Evolutionary conservation across 148 eudicot species (phyloP), one percentile per base, ranked within the genome.

Genomic region (Rhododendron molle): DNA sequence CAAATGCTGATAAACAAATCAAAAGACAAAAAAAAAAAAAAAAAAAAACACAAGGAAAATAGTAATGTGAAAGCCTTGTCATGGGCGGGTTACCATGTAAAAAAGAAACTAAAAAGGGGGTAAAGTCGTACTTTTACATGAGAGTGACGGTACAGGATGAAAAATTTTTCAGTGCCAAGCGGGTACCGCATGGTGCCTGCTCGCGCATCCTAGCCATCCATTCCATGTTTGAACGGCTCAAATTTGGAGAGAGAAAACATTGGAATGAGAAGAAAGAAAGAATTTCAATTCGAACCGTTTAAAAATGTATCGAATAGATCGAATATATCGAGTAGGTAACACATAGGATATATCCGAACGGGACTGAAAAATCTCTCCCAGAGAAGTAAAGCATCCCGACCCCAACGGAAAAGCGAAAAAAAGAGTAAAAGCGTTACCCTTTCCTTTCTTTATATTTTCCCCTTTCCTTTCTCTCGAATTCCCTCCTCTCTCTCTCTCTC

Each of bases 361-460:
- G 44, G 7, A 40, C 1, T 40, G 1, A 40, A 40, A 40, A 40
- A 40, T 40, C 44, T 40, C 1, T 0, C 7, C 1, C 0, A 85
- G 90, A 85, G 62, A 81, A 85, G 81, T 82, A 89, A 90, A 90
- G 89, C 85, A 84, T 82, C 91, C 60, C 44, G 44, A 40, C 44
- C 60, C 23, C 83, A 87, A 86, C 88, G 88, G 83, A 85, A 88
- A 88, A 89, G 90, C 18, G 8, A 34, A 74, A 67, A 84, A 85
- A 60, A 78, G 82, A 79, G 32, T 52, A 30, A 71, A 65, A 58
- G 32, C 76, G 80, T 78, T 18, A 34, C 16, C 38, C 34, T 77
- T 40, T 62, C 6, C 20, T 46, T 78, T 78, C 16, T 71, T 73
- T 30, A 38, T 56, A 69, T 32, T 71, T 81, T 32, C 58, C 16